Base-by-base conservation (phyloP, 495 filamentous ascomycete genomes). In the Trichoderma reesei region DNA sequence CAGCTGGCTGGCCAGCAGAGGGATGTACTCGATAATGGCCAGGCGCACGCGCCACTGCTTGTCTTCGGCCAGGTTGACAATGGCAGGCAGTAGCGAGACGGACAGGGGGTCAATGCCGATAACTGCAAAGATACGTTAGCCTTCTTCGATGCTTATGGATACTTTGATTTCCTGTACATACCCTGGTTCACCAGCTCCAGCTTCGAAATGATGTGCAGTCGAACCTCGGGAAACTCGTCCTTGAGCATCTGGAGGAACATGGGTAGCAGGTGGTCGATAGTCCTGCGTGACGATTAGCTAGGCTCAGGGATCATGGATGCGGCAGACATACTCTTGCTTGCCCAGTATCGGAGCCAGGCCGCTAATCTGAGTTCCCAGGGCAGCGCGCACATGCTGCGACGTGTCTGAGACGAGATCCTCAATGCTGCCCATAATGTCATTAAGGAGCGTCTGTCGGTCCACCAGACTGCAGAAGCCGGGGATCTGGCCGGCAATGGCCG, bases 171-270 rank as follows among this genome's bases (percentile, higher is more conserved):
- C 26, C 26, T 26, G 26, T 16, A 56, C 74, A 67, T 81, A 91
- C 91, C 91, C 79, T 97, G 92, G 76, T 98, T 98, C 65, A 98
- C 95, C 63, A 93, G 82, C 75, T 98, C 94, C 60, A 98, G 83
- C 77, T 98, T 98, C 3, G 93, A 97, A 72, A 98, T 98, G 72
- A 98, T 98, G 76, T 98, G 95, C 44, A 98, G 82, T 46, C 94
- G 88, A 62, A 98, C 94, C 72, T 98, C 95, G 39, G 94, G 94
- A 76, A 96, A 98, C 70, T 98, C 94, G 73, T 98, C 94, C 79
- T 98, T 98, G 60, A 98, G 86, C 94, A 98, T 98, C 72, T 95
- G 90, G 42, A 98, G 82, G 77, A 98, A 98, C 95, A 98, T 98
- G 42, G 94, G 94, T 46, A 98, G 85, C 65, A 98, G 89, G 70